Base-by-base conservation (phyloP, 306 rosid genomes). In the Cicer judaicum region DNA sequence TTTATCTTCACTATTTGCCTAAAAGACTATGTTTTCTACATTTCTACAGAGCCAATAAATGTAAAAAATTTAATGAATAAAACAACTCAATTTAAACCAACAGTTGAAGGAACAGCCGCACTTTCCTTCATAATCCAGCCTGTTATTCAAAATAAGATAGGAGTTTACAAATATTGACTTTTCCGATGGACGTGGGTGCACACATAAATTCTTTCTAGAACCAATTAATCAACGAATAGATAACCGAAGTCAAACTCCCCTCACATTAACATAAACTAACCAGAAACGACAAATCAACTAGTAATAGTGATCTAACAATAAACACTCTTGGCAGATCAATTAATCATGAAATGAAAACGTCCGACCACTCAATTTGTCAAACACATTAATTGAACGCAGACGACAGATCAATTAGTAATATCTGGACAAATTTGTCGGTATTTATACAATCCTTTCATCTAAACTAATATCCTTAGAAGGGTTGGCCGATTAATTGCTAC, bases 351-450 rank as follows among this genome's bases (percentile, higher is more conserved):
- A 10, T 41, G 40, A 8, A n/a, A 40, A 50, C n/a, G 55, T 38
- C 46, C 55, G 56, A 44, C 21, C 60, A 54, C 76, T 67, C 49
- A 56, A 48, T 60, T 24, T 42, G 42, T 29, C 80, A 75, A 18
- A 54, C 40, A 42, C 53, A 41, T 2, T 38, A n/a, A 69, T 13
- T 36, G 9, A 44, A 14, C 0, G 5, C 13, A 42, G n/a, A 7
- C 16, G 0, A 47, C 61, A 39, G 6, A 52, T 52, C 71, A 59
- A 15, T 14, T 34, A 60, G 13, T 60, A 13, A 41, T 56, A 39
- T 18, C 13, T 19, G 10, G 5, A 48, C 41, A 5, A 60, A 14
- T 4, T 60, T 60, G 44, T 40, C 36, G 3, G 15, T 7, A 29
- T 14, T 34, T 41, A 40, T 10, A 62, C 13, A 7, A 10, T 14